Base-by-base conservation (phyloP, 208 protist genomes). In the Leishmania mexicana region DNA sequence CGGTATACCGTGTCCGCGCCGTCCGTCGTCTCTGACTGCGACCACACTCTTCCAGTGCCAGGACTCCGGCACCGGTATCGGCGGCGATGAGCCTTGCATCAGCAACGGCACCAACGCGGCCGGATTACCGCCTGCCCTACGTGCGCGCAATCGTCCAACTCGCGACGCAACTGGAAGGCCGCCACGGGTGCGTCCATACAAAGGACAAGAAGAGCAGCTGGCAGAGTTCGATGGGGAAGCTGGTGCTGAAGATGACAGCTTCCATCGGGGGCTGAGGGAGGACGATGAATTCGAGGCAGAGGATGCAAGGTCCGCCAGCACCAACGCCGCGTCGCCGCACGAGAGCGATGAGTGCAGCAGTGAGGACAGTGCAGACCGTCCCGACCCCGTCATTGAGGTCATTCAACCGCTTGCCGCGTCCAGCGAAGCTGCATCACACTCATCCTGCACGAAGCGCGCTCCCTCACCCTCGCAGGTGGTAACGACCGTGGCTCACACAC, bases 131-230 rank as follows among this genome's bases (percentile, higher is more conserved):
- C 47, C 47, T n/a, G 21, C 68, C 17, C 49, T 81, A 10, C 71
- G 57, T 24, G 21, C 40, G 24, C 58, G 62, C 51, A 62, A 65
- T 21, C 76, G 58, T 49, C 71, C 73, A 19, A 49, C 82, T 13
- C 82, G 40, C 0, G 54, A 57, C 40, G 71, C 77, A 1, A 68
- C 68, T 19, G 81, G 68, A 2, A 70, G 71, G 47, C 81, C 76
- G 10, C 81, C 81, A 54, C 75, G 71, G 10, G 74, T 67, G 45
- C 75, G 62, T 21, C 3, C 24, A 35, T 51, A 4, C 75, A 28
- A 65, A 4, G 35, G 21, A 17, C 35, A n/a, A 35, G 35, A 53
- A 64, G 35, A 78, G 35, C 31, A 76, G n/a, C n/a, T 15, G 2
- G 24, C 71, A 35, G 73, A 31, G 5, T 15, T 64, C 47, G 73